A percentile compares a stretch with the other conserved stretches of the same genome.
phyloP scores from a whole-genome alignment of 768 basidiomycete species.

The Kwoniella bestiolae region DNA sequence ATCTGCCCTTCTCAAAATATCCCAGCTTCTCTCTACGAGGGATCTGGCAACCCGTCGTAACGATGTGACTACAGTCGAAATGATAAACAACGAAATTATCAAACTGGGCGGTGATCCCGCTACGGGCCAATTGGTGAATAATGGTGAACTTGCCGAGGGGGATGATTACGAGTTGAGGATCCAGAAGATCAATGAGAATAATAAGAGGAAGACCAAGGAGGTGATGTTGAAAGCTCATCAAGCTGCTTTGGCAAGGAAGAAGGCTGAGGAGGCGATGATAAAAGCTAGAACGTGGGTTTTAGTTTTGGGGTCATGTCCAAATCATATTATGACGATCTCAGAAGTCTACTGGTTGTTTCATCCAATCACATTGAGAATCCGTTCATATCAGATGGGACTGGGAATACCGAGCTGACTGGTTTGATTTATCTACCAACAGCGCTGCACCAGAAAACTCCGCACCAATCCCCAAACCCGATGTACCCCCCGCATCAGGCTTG shows the following conservation, averaged over 20 bases:
- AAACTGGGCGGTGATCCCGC: conserved; percentile 60
- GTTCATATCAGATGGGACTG: too few relatives aligned
- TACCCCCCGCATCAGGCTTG: conserved; percentile 33
- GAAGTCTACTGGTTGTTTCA: too few relatives aligned
- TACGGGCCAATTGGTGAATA: conserved; percentile 36
- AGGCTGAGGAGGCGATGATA: conserved; percentile 74
- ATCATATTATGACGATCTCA: neutral
- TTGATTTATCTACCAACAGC: neutral
- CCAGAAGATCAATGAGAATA: conserved; percentile 84
- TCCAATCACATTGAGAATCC: too few relatives aligned
- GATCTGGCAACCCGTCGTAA: conserved; percentile 75
- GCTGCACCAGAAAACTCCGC: neutral
- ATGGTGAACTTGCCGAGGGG: conserved; percentile 31
- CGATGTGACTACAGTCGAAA: conserved; percentile 68
- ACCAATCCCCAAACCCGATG: conserved; percentile 27
- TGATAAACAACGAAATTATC: conserved; percentile 70
- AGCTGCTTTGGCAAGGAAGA: conserved; percentile 64
- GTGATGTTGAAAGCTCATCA: conserved; percentile 47
- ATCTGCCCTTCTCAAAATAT: conserved; percentile 41
- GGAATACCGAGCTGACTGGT: too few relatives aligned
- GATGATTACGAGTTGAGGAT: conserved; percentile 63
- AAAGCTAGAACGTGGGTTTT: conserved; percentile 62
- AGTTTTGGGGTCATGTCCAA: neutral
- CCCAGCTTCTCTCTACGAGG: conserved; percentile 67
- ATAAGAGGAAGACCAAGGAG: conserved; percentile 81